Percentiles rank a stretch among this genome's conserved stretches.
Conservation (phyloP, 2,329 filamentous ascomycete genomes). For the Fusarium drepaniforme region DNA sequence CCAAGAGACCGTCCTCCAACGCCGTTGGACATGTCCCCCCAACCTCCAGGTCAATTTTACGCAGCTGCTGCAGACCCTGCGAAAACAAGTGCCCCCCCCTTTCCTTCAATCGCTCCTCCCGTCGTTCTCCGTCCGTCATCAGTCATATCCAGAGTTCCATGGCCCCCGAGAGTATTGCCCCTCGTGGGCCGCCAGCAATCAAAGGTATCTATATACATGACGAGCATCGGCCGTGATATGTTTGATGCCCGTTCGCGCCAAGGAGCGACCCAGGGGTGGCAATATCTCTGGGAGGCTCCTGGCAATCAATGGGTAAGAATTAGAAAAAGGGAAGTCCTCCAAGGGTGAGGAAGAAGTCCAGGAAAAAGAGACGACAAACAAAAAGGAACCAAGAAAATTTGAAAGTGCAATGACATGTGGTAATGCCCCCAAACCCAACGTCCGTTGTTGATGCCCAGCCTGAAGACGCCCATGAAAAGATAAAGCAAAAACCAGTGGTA, state of each 20-base stretch:
- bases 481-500: conserved; percentile 54
- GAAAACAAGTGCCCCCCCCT: conserved; percentile 26
- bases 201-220: conserved; percentile 44
- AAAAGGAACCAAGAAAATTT: conserved; percentile 29
- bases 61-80: conserved; percentile 31
- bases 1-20: conserved; percentile 33
- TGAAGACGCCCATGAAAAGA: conserved; percentile 43
- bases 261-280: conserved; percentile 5
- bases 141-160: conserved; percentile 44
- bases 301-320: conserved; percentile 36
- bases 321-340: conserved; percentile 35
- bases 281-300: conserved; percentile 9
- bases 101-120: conserved; percentile 31
- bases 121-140: conserved; percentile 36
- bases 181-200: conserved; percentile 34
- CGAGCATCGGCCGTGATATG: conserved; percentile 33
- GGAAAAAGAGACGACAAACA: conserved; percentile 12
- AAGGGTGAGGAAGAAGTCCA: conserved; percentile 30
- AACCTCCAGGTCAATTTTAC: conserved; percentile 39
- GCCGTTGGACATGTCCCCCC: conserved; percentile 21
- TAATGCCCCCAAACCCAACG: conserved; percentile 39
- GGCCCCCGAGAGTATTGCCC: conserved; percentile 23
- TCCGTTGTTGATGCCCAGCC: conserved; percentile 44
- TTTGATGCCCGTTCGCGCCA: conserved; percentile 27
- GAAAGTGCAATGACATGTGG: conserved; percentile 34